Base-by-base conservation (phyloP, 805 yeast genomes). In the Candida nanaspora region DNA sequence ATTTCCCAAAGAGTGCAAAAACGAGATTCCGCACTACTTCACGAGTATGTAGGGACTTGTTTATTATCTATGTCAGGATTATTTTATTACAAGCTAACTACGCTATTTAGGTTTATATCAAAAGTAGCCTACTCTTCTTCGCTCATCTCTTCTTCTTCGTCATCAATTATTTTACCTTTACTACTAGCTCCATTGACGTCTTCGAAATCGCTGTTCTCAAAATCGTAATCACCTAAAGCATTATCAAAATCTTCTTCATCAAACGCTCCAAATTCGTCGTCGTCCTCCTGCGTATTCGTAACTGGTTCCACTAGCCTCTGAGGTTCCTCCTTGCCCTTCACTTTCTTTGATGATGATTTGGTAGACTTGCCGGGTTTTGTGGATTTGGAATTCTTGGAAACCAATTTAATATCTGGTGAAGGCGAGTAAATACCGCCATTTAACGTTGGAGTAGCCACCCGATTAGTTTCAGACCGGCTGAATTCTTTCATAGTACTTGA, bases 41-140 rank as follows among this genome's bases (percentile, higher is more conserved):
- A n/a, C n/a, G n/a, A n/a, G n/a, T n/a, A n/a, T n/a, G n/a, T n/a
- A n/a, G n/a, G n/a, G n/a, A n/a, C n/a, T n/a, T n/a, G n/a, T n/a
- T n/a, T n/a, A n/a, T n/a, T n/a, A n/a, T n/a, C n/a, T n/a, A n/a
- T n/a, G n/a, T n/a, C n/a, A n/a, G n/a, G n/a, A n/a, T n/a, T n/a
- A n/a, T n/a, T n/a, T n/a, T n/a, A n/a, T n/a, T n/a, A n/a, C n/a
- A n/a, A n/a, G n/a, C n/a, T n/a, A n/a, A n/a, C n/a, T n/a, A n/a
- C n/a, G n/a, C n/a, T n/a, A n/a, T n/a, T n/a, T n/a, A n/a, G n/a
- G n/a, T n/a, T n/a, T n/a, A n/a, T n/a, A n/a, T n/a, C n/a, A n/a
- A n/a, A n/a, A n/a, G n/a, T n/a, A n/a, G n/a, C n/a, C n/a, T 37
- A 56, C 39, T 56, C 61, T 38, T 56, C 61, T 40, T 56, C 61